Base-by-base conservation (phyloP, 2,329 filamentous ascomycete genomes). In the Coniochaeta prunicola region DNA sequence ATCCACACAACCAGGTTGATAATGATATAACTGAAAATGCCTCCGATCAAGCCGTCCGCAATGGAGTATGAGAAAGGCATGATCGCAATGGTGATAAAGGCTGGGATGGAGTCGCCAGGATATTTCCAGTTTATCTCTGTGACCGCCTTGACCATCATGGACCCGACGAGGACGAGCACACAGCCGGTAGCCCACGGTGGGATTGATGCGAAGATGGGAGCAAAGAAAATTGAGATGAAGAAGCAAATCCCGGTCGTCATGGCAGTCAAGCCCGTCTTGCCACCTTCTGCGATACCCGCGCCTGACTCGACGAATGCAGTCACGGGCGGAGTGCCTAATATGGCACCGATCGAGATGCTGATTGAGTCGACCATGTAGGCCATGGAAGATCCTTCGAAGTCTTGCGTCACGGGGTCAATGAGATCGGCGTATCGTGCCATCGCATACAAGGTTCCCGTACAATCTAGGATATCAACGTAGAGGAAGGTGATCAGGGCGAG, bases 61-160 rank as follows among this genome's bases (percentile, higher is more conserved):
- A 96, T 94, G 42, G 86, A 90, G 77, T 94, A 96, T 1, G 89
- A 92, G 74, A 96, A 94, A 0, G 91, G 91, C 91, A 96, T 96
- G 61, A 92, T 76, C 59, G 87, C 85, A 63, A 96, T 88, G 56
- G 89, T 92, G 36, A 96, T 77, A 75, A 96, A 96, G 3, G 91
- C 90, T 0, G 91, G 91, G 26, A 96, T 80, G 1, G 90, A 87
- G 70, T 96, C 91, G 57, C 91, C 91, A 61, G 91, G 79, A 73
- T 96, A 96, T 53, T 79, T 79, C 91, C 91, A 96, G 79, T 96
- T 96, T 77, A 96, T 92, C 63, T 94, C 88, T 17, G 83, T 84
- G 13, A 89, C 89, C 1, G 89, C 82, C 61, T 85, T 82, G 59
- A 88, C 85, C 91, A 96, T 96, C 81, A 96, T 88, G 21, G 87